Evolutionary conservation across 1,284 basidiomycete genomes (phyloP).

Genomic region (Heterobasidion irregulare): DNA sequence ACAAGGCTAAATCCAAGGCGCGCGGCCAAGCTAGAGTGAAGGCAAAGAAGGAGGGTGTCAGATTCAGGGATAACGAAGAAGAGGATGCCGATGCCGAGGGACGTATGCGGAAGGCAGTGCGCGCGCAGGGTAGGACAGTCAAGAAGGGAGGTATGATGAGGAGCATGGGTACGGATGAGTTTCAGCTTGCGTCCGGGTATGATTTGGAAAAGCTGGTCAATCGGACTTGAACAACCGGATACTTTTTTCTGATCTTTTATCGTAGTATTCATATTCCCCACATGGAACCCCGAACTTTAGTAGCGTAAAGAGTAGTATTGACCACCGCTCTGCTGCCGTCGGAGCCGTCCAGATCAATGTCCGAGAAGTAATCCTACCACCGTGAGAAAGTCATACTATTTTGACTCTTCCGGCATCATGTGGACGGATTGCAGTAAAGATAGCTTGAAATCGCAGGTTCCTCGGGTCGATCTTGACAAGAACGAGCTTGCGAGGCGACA

Average conservation of each 20-base stretch:
- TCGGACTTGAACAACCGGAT: constrained; percentile 14
- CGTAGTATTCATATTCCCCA: no score
- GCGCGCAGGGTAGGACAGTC: constrained; percentile 74
- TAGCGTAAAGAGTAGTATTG: no score
- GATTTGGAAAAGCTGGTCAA: constrained; percentile 61
- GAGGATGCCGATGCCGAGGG: constrained; percentile 58
- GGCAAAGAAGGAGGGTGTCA: constrained; percentile 15
- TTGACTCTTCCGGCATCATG: no score
- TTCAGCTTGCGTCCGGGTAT: constrained; percentile 69
- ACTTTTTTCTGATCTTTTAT: neutral
- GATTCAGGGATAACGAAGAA: constrained; percentile 29
- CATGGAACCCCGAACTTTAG: no score
- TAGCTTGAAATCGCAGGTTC: neutral
- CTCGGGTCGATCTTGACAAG: no score
- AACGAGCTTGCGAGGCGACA: no score
- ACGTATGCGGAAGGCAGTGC: constrained; percentile 84
- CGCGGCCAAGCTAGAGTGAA: constrained; percentile 4
- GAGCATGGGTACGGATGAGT: constrained; percentile 69
- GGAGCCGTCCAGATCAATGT: no score
- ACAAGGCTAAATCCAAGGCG: constrained; percentile 11
- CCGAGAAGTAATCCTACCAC: no score
- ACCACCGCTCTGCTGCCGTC: no score
- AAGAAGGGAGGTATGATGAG: constrained; percentile 79
- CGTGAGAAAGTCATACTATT: no score
- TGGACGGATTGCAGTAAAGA: no score